Percentiles rank a stretch among this genome's conserved stretches.
Evolutionary conservation across 495 filamentous ascomycete species (phyloP).

Genomic region (Hypoxylon rickii): DNA sequence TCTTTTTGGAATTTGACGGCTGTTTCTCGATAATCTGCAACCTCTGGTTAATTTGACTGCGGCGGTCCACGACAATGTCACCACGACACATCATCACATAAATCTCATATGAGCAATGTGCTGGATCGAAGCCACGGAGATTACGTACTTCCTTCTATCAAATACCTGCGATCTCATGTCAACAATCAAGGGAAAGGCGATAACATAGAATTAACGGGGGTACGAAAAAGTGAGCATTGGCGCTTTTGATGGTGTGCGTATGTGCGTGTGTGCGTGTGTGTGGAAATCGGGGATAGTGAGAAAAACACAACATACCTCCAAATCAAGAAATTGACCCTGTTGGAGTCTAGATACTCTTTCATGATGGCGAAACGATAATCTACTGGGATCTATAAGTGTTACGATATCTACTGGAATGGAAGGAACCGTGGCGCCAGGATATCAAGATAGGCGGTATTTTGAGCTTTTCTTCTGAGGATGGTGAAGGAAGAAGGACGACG

Average conservation of each 20-base stretch:
- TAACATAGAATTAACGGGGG: constrained; percentile 11
- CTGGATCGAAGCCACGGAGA: constrained; percentile 4
- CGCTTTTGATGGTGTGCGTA: constrained; percentile 39
- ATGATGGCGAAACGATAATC: constrained; percentile 43
- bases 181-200: constrained; percentile 34
- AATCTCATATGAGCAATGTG: constrained; percentile 11
- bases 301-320: constrained; percentile 87
- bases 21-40: constrained; percentile 68
- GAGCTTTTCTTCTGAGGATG: constrained; percentile 26
- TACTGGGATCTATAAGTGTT: not conserved
- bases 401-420: constrained; percentile 3
- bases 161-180: constrained; percentile 65
- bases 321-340: constrained; percentile 98
- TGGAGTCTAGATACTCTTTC: constrained; percentile 75
- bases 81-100: constrained; percentile 22
- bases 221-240: constrained; percentile 2
- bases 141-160: constrained; percentile 84
- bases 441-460: constrained; percentile 24
- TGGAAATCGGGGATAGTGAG: constrained; percentile 35
- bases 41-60: constrained; percentile 39
- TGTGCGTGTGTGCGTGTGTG: not conserved
- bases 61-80: constrained; percentile 27
- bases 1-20: constrained; percentile 81
- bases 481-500: constrained; percentile 33
- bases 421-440: constrained; percentile 4